These are phyloP conservation scores for Cladosporium sp. DNA, from an alignment of 2,329 filamentous ascomycete species.

Conservation along the genomic window DNA sequence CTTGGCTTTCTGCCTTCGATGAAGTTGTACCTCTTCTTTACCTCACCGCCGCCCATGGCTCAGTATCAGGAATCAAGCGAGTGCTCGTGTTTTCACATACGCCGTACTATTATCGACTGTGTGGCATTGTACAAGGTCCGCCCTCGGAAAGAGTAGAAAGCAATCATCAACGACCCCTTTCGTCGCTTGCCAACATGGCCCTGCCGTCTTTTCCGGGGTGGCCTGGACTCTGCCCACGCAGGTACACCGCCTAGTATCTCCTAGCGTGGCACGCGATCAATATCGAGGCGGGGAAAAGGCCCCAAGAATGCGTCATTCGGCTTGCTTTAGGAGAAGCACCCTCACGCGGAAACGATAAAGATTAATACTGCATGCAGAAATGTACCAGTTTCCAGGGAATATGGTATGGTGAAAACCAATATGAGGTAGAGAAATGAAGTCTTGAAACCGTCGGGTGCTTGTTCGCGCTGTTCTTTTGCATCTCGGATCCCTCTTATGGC, in stretches of 20 bases:
- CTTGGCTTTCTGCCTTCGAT: too few relatives aligned
- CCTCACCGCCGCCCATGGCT: too few relatives aligned
- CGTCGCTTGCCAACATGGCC: background rate
- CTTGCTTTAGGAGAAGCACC: background rate
- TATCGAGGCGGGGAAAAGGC: background rate
- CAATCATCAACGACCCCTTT: background rate
- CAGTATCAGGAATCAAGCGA: too few relatives aligned
- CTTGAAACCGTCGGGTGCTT: too few relatives aligned
- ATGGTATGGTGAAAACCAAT: too few relatives aligned
- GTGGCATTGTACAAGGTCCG: too few relatives aligned
- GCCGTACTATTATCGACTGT: too few relatives aligned
- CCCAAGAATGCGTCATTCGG: background rate
- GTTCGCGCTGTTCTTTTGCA: too few relatives aligned
- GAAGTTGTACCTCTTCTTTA: too few relatives aligned
- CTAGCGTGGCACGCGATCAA: slow-evolving; percentile 5
- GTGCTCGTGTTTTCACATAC: too few relatives aligned
- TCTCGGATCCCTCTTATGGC: too few relatives aligned
- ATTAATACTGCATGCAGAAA: background rate
- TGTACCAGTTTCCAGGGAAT: background rate
- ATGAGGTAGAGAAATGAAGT: too few relatives aligned
- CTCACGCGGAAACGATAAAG: background rate
- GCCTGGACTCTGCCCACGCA: background rate
- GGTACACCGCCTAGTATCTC: background rate
- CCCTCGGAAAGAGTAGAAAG: background rate
- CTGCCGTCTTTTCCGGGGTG: background rate